Conservation (phyloP, 2,329 filamentous ascomycete species). For the Chalaropsis ovoidea region DNA sequence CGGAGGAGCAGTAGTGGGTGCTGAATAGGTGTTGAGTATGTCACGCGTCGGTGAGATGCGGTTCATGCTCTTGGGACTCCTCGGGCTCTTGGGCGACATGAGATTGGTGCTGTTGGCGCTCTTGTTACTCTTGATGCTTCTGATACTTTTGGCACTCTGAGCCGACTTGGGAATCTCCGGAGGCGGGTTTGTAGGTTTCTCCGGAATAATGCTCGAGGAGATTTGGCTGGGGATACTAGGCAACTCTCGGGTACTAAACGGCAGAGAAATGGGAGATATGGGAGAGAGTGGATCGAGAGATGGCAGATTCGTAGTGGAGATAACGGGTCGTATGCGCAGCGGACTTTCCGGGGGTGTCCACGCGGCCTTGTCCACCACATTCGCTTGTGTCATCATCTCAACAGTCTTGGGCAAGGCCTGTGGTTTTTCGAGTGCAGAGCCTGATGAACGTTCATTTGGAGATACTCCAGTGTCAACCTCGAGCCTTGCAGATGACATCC, state of each 20-base stretch:
- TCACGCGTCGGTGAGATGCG: slow-evolving; percentile 6
- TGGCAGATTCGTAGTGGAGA: neutral
- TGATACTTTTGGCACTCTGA: neutral
- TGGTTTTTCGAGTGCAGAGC: neutral
- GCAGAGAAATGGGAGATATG: neutral
- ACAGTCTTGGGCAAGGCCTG: neutral
- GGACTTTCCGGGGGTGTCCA: slow-evolving; percentile 2
- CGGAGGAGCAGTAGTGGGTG: slow-evolving; percentile 2
- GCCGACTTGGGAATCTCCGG: slow-evolving; percentile 13
- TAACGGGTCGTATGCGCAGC: neutral
- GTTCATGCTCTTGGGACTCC: neutral
- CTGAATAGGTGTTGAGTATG: neutral
- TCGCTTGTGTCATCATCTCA: neutral
- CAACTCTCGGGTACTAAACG: neutral
- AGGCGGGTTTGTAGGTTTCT: neutral
- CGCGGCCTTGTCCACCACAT: neutral
- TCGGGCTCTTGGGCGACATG: neutral
- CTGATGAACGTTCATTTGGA: neutral
- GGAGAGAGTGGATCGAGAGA: slow-evolving; percentile 3
- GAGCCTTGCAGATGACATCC: neutral
- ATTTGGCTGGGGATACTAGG: neutral
- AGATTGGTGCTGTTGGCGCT: neutral
- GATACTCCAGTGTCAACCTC: neutral
- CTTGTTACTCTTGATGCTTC: neutral
- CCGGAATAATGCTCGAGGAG: neutral